phyloP scores from a whole-genome alignment of 768 basidiomycete genomes.

The Macrolepiota albuminosa region DNA sequence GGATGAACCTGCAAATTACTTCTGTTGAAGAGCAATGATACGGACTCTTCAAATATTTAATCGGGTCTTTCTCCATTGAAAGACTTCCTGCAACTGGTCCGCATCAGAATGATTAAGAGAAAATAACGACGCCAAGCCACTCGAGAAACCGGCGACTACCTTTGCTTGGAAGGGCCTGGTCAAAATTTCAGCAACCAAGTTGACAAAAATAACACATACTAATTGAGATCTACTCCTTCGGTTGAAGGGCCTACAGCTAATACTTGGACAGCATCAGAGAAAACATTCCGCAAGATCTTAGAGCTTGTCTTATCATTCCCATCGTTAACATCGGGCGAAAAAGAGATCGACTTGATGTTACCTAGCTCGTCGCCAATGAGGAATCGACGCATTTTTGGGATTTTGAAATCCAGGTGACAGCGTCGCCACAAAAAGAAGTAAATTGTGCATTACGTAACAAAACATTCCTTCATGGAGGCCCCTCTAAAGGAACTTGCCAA shows the following conservation, averaged over 20 bases:
- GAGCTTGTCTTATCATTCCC: slow-evolving; percentile 30
- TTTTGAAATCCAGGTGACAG: neutral
- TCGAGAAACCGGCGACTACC: slow-evolving; percentile 61
- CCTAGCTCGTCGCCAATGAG: slow-evolving; percentile 78
- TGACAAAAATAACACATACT: slow-evolving; percentile 27
- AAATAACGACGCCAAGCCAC: slow-evolving; percentile 49
- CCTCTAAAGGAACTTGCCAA: slow-evolving; percentile 76
- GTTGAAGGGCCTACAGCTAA: slow-evolving; percentile 22
- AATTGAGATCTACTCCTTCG: slow-evolving; percentile 21
- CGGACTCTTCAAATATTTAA: slow-evolving; percentile 50
- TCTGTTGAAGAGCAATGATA: neutral
- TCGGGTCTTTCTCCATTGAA: slow-evolving; percentile 64
- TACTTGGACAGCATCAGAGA: slow-evolving; percentile 27
- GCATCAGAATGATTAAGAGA: slow-evolving; percentile 36
- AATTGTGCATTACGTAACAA: slow-evolving; percentile 10
- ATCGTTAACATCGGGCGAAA: slow-evolving; percentile 23
- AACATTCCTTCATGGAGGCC: slow-evolving; percentile 50
- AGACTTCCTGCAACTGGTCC: slow-evolving; percentile 26
- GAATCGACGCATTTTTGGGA: slow-evolving; percentile 54
- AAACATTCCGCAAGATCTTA: slow-evolving; percentile 29
- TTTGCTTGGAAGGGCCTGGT: slow-evolving; percentile 37
- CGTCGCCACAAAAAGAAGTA: neutral
- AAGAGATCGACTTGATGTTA: slow-evolving; percentile 59
- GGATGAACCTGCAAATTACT: neutral
- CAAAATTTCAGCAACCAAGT: neutral